Conservation (phyloP, 768 basidiomycete species). For the Leccinum sublutescens region DNA sequence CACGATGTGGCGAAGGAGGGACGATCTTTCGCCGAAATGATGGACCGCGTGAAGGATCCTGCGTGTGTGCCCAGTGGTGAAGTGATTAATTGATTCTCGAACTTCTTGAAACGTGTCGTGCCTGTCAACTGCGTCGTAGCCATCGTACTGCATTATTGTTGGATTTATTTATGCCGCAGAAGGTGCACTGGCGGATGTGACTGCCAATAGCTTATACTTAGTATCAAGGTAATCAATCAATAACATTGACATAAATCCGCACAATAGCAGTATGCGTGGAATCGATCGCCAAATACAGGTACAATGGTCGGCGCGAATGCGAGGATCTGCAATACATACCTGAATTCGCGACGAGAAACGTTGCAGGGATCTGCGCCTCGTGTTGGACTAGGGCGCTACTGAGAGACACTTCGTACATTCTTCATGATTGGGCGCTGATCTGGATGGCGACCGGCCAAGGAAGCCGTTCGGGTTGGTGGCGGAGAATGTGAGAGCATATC, state of each 20-base stretch:
- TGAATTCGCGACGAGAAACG: not conserved
- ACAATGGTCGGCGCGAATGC: not conserved
- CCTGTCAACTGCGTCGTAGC: slow-evolving; percentile 6
- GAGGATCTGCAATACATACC: not conserved
- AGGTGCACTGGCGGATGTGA: not conserved
- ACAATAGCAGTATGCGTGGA: not conserved
- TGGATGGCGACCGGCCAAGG: not conserved
- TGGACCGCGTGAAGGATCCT: not conserved
- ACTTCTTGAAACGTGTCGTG: slow-evolving; percentile 14
- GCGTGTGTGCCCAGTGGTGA: not conserved
- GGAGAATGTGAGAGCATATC: not conserved
- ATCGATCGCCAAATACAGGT: not conserved
- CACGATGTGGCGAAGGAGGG: not conserved
- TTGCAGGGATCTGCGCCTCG: not conserved
- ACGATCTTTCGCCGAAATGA: slow-evolving; percentile 18
- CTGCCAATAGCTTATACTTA: not conserved
- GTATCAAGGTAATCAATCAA: not conserved
- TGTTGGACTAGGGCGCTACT: not conserved
- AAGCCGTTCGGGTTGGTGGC: not conserved
- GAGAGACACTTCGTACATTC: not conserved
- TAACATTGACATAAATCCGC: not conserved
- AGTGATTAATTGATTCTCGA: not conserved
- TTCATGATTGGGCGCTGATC: slow-evolving; percentile 2
- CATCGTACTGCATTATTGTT: not conserved
- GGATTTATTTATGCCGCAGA: not conserved